Conservation (phyloP, 768 basidiomycete species). For the Pleurotus giganteus region DNA sequence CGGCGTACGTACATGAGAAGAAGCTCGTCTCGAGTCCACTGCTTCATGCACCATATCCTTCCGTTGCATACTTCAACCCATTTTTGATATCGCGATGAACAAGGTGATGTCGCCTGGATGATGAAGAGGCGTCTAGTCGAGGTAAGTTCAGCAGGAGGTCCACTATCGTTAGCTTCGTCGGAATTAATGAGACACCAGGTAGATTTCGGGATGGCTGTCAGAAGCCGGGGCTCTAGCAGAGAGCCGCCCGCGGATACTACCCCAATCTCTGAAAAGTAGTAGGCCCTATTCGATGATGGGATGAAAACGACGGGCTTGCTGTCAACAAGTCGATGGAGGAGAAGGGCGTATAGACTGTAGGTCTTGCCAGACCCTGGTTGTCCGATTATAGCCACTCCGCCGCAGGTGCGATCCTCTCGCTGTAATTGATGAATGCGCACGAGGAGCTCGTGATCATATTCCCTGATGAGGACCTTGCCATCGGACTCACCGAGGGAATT, state of each 20-base stretch:
- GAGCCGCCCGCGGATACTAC: background rate
- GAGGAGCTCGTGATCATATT: background rate
- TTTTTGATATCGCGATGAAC: background rate
- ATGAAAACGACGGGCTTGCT: background rate
- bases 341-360: background rate
- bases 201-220: too few species aligned
- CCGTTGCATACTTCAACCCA: background rate
- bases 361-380: constrained; percentile 1
- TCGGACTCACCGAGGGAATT: too few species aligned
- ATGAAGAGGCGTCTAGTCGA: background rate
- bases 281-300: background rate
- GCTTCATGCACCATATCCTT: background rate
- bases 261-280: background rate
- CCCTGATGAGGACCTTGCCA: background rate
- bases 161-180: too few species aligned
- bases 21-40: background rate
- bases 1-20: background rate
- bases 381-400: background rate
- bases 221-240: too few species aligned
- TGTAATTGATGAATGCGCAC: background rate
- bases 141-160: too few species aligned
- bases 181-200: too few species aligned
- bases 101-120: background rate
- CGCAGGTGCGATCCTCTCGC: background rate
- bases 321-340: background rate